These are phyloP conservation scores for Dryas octopetala DNA, from an alignment of 306 rosid genomes.

Conservation along the genomic window DNA sequence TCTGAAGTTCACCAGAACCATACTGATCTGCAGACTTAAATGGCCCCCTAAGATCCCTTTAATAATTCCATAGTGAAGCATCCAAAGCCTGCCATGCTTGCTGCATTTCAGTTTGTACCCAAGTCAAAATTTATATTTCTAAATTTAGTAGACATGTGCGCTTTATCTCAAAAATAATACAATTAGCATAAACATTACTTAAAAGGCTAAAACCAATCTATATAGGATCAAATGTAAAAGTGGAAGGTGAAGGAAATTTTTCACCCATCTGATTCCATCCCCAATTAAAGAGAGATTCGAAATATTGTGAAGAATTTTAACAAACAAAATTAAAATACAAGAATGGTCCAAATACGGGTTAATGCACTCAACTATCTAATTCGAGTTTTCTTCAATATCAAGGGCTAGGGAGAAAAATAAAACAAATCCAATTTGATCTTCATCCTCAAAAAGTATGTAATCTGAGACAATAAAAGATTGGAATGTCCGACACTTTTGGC, in stretches of 20 bases:
- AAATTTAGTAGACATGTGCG: not conserved
- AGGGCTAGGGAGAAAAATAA: not conserved
- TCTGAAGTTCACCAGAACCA: constrained; percentile 42
- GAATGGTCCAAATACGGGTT: not conserved
- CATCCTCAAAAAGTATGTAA: constrained; percentile 1
- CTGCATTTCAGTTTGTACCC: constrained; percentile 36
- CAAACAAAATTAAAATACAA: not conserved
- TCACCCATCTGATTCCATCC: not conserved
- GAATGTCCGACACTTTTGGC: not conserved
- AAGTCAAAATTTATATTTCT: constrained; percentile 10
- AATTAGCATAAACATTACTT: constrained; percentile 20
- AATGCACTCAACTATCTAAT: not conserved
- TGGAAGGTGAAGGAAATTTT: not conserved
- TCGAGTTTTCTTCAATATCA: not conserved
- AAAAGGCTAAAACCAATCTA: not conserved
- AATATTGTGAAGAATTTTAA: not conserved
- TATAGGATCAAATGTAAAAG: not conserved
- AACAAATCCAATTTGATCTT: not conserved
- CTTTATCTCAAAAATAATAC: constrained; percentile 13
- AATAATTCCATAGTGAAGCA: constrained; percentile 43
- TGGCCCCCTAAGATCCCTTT: constrained; percentile 24
- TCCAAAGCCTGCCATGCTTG: constrained; percentile 49
- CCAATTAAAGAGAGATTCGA: constrained; percentile 6
- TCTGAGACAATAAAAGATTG: constrained; percentile 3
- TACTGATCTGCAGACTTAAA: constrained; percentile 30